Evolutionary conservation across 2,329 filamentous ascomycete species (phyloP).

Genomic region (Aureobasidium namibiae): DNA sequence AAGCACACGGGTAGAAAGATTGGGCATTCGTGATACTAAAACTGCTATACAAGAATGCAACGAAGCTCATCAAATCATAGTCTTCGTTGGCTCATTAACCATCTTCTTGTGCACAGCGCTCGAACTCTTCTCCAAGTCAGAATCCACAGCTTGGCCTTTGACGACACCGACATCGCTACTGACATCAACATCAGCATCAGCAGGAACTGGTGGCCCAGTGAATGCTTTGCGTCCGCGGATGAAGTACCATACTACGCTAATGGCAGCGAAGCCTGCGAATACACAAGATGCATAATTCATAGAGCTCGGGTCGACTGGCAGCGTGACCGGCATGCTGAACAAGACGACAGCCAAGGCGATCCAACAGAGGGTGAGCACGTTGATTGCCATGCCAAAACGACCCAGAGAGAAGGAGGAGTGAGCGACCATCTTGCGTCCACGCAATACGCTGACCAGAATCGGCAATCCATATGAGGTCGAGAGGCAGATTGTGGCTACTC

Average conservation of each 20-base stretch:
- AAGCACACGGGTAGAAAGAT: not conserved
- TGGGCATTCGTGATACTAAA: not conserved
- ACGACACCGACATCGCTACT: conserved; percentile 16
- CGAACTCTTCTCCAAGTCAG: conserved; percentile 18
- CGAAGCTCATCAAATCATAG: not conserved
- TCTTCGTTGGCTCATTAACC: not conserved
- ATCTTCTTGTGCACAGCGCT: not conserved
- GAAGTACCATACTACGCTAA: conserved; percentile 28
- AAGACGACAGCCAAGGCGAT: conserved; percentile 61
- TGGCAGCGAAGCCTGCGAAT: conserved; percentile 25
- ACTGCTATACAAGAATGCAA: not conserved
- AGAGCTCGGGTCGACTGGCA: conserved; percentile 28
- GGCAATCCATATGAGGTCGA: conserved; percentile 68
- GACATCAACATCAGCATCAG: conserved; percentile 22
- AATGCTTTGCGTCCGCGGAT: conserved; percentile 27
- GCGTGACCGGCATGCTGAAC: conserved; percentile 61
- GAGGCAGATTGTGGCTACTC: conserved; percentile 71
- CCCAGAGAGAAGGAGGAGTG: conserved; percentile 62
- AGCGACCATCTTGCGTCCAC: conserved; percentile 57
- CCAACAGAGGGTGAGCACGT: conserved; percentile 61
- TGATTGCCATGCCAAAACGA: conserved; percentile 59
- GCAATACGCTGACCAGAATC: conserved; percentile 61
- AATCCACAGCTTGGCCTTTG: conserved; percentile 19
- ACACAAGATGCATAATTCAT: conserved; percentile 35
- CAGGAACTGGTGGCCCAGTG: conserved; percentile 26